Percentiles rank a stretch among this genome's conserved stretches.
Evolutionary conservation across 139 green algal genomes (phyloP).

Genomic region (Dunaliella sp.): DNA sequence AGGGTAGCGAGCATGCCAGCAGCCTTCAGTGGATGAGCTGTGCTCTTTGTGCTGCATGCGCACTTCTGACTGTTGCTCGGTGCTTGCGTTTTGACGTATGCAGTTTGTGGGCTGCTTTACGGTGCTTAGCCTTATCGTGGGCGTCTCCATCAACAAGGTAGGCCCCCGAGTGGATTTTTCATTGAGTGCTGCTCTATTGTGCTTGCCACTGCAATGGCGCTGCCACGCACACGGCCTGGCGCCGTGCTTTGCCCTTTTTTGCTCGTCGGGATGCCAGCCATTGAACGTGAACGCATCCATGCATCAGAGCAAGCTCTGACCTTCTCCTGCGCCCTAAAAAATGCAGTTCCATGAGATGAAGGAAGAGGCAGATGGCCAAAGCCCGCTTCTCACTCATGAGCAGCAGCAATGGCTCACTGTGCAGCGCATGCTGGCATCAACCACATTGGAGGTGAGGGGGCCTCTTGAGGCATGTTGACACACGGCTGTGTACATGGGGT

Average conservation of each 20-base stretch:
- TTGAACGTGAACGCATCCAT: neutral
- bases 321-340: too few relatives aligned
- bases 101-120: conserved; percentile 34
- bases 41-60: too few relatives aligned
- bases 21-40: too few relatives aligned
- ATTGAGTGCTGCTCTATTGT: too few relatives aligned
- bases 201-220: neutral
- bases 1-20: too few relatives aligned
- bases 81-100: too few relatives aligned
- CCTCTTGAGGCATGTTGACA: too few relatives aligned
- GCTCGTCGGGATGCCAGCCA: neutral
- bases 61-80: too few relatives aligned
- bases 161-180: too few relatives aligned
- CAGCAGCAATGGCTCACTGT: conserved; percentile 66
- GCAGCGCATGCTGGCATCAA: conserved; percentile 45
- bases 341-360: conserved; percentile 71
- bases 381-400: conserved; percentile 52
- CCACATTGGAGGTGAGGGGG: too few relatives aligned
- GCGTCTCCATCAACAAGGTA: conserved; percentile 10
- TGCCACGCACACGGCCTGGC: neutral
- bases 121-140: conserved; percentile 27
- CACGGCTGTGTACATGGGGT: too few relatives aligned
- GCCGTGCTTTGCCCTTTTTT: too few relatives aligned
- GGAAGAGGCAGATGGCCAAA: conserved; percentile 38
- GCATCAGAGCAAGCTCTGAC: neutral